Evolutionary conservation across 805 yeast species (phyloP), one percentile per base, ranked within the genome.

Genomic region (Cephaloascus fragrans): DNA sequence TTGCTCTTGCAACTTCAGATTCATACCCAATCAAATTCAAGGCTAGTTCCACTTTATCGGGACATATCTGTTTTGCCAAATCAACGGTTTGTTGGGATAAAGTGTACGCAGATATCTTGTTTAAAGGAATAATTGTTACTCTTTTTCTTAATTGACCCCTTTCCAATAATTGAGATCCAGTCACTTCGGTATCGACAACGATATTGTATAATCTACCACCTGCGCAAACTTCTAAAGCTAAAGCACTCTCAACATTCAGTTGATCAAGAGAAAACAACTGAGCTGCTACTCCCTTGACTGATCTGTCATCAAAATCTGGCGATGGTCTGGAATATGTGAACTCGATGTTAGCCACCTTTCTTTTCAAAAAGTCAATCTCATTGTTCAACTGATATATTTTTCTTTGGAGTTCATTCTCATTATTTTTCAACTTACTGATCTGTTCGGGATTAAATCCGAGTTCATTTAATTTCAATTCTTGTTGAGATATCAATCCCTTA

Each of bases 181-280:
- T 81, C 16, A 66, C 75, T 42, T 90, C 94, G 44, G 76, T 80
- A 49, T 88, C 97, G 23, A 94, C 97, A 37, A 93, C 87, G 28
- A 94, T 84, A 51, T 89, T 88, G 56, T 77, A 94, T 23, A 94
- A 59, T 48, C 89, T 69, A 4, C 90, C 94, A 36, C 98, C 99
- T 2, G 97, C 98, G 55, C 95, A 82, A 2, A 86, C 82, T 58
- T 93, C 97, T 28, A 93, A 64, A 1, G 99, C 98, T 19, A 80
- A 68, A 1, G 95, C 81, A 39, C 80, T 77, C 19, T 74, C 72
- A 39, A 61, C 54, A 37, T 81, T 75, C 1, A 66, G 54, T 34
- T 79, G 77, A 15, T 72, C 71, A 17, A 93, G 54, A 1, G 69
- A 59, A 53, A 94, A 87, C 37, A 93, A 62, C 52, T 84, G 93